These are phyloP conservation scores for Ogataea angusta DNA, from an alignment of 805 yeast genomes.

Conservation along the genomic window DNA sequence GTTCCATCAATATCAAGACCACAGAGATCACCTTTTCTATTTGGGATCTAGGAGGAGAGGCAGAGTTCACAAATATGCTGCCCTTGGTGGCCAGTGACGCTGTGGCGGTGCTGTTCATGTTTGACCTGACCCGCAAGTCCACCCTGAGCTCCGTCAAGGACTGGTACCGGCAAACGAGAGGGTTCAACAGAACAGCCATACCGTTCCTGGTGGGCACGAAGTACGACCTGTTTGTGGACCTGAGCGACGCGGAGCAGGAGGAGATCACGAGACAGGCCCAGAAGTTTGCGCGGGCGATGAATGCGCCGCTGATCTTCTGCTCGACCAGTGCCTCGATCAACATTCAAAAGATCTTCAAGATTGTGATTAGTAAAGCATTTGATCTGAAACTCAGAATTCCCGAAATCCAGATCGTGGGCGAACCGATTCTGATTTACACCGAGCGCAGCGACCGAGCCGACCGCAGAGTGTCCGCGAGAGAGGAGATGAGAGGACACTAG, in stretches of 20 bases:
- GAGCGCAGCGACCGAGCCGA: conserved; percentile 10
- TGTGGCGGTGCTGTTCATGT: conserved; percentile 85
- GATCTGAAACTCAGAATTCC: conserved; percentile 80
- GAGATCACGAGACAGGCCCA: conserved; percentile 81
- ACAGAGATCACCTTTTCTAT: conserved; percentile 88
- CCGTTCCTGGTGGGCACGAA: conserved; percentile 93
- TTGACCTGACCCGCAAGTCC: conserved; percentile 82
- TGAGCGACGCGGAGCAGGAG: conserved; percentile 75
- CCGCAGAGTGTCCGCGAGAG: neutral
- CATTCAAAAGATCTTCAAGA: conserved; percentile 89
- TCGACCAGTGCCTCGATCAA: conserved; percentile 91
- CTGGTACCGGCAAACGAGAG: conserved; percentile 92
- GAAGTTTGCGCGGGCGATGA: conserved; percentile 86
- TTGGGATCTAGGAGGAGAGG: conserved; percentile 96
- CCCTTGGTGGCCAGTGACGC: conserved; percentile 92
- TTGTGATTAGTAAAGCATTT: conserved; percentile 85
- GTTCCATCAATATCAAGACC: conserved; percentile 75
- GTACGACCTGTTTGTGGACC: conserved; percentile 79
- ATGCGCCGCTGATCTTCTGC: conserved; percentile 77
- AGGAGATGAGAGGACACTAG: neutral
- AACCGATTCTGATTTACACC: conserved; percentile 76
- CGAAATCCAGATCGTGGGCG: conserved; percentile 83
- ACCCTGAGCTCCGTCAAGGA: conserved; percentile 86
- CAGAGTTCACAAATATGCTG: conserved; percentile 92
- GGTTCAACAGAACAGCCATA: conserved; percentile 84